Percentiles rank a stretch among this genome's conserved stretches.
These are phyloP conservation scores for Fraxinus sp. DNA, from an alignment of 305 asterid species.

Conservation along the genomic window DNA sequence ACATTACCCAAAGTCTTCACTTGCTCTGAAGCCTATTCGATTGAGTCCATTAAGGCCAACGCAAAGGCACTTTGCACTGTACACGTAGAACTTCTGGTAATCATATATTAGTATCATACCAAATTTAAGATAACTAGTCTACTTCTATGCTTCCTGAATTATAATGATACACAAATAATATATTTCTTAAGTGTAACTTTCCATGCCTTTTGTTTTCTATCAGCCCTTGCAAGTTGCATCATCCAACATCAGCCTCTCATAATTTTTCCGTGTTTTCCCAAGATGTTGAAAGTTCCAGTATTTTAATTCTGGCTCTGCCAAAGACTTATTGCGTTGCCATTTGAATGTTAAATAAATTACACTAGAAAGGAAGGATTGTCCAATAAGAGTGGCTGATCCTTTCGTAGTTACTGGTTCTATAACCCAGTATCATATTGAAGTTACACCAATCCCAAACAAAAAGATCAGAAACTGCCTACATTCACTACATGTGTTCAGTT, in stretches of 20 bases:
- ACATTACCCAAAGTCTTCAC: not conserved
- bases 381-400: not conserved
- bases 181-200: not conserved
- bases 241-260: not conserved
- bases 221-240: not conserved
- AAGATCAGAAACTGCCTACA: not conserved
- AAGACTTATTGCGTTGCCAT: not conserved
- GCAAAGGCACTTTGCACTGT: not conserved
- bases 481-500: not conserved
- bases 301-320: not conserved
- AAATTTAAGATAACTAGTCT: not conserved
- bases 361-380: not conserved
- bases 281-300: not conserved
- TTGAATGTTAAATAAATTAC: not conserved
- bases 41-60: not conserved
- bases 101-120: not conserved
- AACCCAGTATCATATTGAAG: not conserved
- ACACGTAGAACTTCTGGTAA: not conserved
- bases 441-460: not conserved
- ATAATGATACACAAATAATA: not conserved
- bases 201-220: not conserved
- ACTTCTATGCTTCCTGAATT: not conserved
- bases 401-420: not conserved
- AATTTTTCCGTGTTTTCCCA: not conserved
- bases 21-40: conserved; percentile 2